phyloP scores from a whole-genome alignment of 352 stramenopile species.

The Phytophthora pluvialis region DNA sequence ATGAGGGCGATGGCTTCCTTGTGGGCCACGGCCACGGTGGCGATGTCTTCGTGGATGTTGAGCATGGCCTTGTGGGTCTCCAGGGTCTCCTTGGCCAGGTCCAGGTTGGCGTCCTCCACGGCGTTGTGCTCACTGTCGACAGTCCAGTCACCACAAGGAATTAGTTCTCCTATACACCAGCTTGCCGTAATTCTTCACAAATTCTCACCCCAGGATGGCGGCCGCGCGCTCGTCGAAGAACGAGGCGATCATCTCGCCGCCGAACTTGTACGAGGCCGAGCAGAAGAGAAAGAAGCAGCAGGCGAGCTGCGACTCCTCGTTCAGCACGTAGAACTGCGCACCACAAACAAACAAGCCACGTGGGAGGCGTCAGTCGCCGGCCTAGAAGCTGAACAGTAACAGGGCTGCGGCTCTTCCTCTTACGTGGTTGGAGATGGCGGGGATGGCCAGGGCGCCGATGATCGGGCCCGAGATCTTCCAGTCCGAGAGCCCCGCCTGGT shows the following conservation, averaged over 20 bases:
- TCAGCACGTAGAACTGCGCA: conserved; percentile 81
- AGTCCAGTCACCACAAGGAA: conserved; percentile 5
- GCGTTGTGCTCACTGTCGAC: conserved; percentile 78
- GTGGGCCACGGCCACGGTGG: conserved; percentile 75
- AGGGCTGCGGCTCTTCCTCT: not conserved
- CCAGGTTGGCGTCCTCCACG: conserved; percentile 86
- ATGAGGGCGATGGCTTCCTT: conserved; percentile 83
- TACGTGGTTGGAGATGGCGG: conserved; percentile 85
- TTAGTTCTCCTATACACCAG: not conserved
- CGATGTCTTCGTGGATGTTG: conserved; percentile 88
- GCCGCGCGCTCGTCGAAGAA: conserved; percentile 84
- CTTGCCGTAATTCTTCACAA: not conserved
- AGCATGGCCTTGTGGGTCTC: conserved; percentile 84
- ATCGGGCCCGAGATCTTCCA: conserved; percentile 87
- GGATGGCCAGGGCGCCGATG: conserved; percentile 73
- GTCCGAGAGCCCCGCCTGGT: conserved; percentile 77
- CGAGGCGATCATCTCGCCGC: conserved; percentile 80
- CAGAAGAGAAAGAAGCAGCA: conserved; percentile 89
- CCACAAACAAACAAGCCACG: conserved; percentile 10
- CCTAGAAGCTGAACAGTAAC: too few relatives aligned
- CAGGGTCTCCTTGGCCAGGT: conserved; percentile 83
- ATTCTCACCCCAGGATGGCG: conserved; percentile 73
- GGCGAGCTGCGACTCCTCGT: conserved; percentile 85
- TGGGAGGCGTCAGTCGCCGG: too few relatives aligned
- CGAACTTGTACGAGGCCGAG: conserved; percentile 88